Percentiles rank a stretch among this genome's conserved stretches.
phyloP scores from a whole-genome alignment of 2,329 filamentous ascomycete genomes.

The Calonectria henricotiae region DNA sequence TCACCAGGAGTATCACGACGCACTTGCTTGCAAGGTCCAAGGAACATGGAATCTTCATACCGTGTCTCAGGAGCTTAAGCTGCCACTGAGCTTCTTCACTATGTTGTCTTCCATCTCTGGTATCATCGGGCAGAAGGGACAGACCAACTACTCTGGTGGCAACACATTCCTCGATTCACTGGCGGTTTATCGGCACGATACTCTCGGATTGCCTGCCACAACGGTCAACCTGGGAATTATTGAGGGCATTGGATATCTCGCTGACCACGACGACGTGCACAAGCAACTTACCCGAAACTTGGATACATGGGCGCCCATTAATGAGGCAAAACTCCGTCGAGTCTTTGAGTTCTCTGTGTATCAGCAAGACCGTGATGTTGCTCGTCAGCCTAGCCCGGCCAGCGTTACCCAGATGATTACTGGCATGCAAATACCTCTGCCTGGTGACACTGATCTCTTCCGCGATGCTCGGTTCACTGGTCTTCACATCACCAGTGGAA shows the following conservation, averaged over 20 bases:
- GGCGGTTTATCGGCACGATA: constrained; percentile 44
- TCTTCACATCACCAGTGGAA: constrained; percentile 30
- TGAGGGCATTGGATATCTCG: constrained; percentile 47
- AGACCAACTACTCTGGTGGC: constrained; percentile 58
- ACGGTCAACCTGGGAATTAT: constrained; percentile 52
- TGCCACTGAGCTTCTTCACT: constrained; percentile 58
- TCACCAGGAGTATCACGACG: constrained; percentile 32
- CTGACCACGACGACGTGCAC: constrained; percentile 32
- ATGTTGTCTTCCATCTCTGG: constrained; percentile 55
- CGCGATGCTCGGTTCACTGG: constrained; percentile 50
- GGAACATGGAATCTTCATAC: constrained; percentile 61
- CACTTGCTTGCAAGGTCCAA: constrained; percentile 39
- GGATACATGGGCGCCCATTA: constrained; percentile 48
- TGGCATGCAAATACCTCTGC: constrained; percentile 48
- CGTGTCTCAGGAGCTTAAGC: constrained; percentile 28
- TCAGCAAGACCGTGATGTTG: constrained; percentile 45
- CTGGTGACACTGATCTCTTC: constrained; percentile 46
- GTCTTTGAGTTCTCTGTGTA: constrained; percentile 53
- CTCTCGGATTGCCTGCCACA: constrained; percentile 50
- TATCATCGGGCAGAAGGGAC: constrained; percentile 53
- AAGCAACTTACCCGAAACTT: constrained; percentile 24
- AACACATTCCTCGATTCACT: constrained; percentile 57
- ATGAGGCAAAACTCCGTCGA: constrained; percentile 51
- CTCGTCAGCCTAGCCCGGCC: constrained; percentile 33
- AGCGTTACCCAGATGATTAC: constrained; percentile 51